A percentile compares a stretch with the other conserved stretches of the same genome.
phyloP scores from a whole-genome alignment of 2,329 filamentous ascomycete genomes.

The Endothia cerciana region DNA sequence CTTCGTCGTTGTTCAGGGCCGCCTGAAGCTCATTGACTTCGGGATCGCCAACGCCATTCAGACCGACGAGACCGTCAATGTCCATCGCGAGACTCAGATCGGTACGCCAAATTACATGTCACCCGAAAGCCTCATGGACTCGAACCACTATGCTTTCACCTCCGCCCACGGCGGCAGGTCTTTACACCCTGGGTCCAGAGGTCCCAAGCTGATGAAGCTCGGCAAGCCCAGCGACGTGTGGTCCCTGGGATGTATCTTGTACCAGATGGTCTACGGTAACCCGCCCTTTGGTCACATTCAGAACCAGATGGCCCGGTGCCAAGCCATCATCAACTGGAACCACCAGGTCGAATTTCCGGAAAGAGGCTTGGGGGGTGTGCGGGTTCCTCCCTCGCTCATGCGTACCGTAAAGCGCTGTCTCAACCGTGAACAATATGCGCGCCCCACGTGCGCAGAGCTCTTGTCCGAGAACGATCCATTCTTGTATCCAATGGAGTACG shows the following conservation, averaged over 20 bases:
- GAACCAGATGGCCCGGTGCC: conserved; percentile 83
- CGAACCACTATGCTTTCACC: conserved; percentile 58
- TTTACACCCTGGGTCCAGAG: conserved; percentile 38
- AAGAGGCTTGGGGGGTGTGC: conserved; percentile 66
- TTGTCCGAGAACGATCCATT: conserved; percentile 64
- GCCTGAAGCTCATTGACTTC: conserved; percentile 96
- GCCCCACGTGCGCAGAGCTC: conserved; percentile 67
- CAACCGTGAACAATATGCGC: conserved; percentile 62
- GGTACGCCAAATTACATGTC: conserved; percentile 99
- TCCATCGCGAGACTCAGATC: conserved; percentile 92
- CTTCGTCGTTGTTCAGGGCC: conserved; percentile 88
- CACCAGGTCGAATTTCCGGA: conserved; percentile 74
- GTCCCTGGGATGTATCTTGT: conserved; percentile 94
- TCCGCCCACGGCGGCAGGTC: conserved; percentile 45
- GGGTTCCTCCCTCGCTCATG: conserved; percentile 62
- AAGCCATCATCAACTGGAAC: conserved; percentile 81
- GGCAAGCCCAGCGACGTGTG: conserved; percentile 96
- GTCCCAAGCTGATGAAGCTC: conserved; percentile 85
- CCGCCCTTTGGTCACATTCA: conserved; percentile 91
- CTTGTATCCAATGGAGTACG: conserved; percentile 63
- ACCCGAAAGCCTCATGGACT: conserved; percentile 89
- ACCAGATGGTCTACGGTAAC: conserved; percentile 98
- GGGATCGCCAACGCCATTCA: conserved; percentile 98
- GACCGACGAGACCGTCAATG: conserved; percentile 93
- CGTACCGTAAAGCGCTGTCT: conserved; percentile 67